phyloP scores from a whole-genome alignment of 2,329 filamentous ascomycete species.

The Colletotrichum eleusines region DNA sequence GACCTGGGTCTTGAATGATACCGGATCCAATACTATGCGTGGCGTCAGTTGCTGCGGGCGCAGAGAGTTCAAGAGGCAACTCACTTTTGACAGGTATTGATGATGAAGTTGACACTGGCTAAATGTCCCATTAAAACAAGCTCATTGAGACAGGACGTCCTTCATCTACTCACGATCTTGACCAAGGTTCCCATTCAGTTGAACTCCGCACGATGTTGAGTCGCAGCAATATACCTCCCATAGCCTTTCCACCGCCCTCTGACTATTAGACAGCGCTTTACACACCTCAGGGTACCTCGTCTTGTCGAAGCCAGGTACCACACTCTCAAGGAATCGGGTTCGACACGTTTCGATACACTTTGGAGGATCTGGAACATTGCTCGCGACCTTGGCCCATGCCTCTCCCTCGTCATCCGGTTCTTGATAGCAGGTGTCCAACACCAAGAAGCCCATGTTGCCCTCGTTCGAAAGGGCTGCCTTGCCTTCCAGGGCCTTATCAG shows the following conservation, averaged over 20 bases:
- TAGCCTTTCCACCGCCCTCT: constrained; percentile 49
- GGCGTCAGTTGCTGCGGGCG: constrained; percentile 18
- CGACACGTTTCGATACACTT: constrained; percentile 53
- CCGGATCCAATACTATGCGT: constrained; percentile 47
- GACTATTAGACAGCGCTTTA: constrained; percentile 47
- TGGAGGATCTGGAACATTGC: constrained; percentile 48
- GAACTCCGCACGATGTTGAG: constrained; percentile 62
- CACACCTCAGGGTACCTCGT: constrained; percentile 50
- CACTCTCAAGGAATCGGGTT: constrained; percentile 48
- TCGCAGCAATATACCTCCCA: constrained; percentile 66
- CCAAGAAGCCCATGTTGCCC: neutral
- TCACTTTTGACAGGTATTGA: constrained; percentile 65
- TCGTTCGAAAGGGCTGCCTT: neutral
- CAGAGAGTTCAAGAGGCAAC: constrained; percentile 38
- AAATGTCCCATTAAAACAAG: constrained; percentile 41
- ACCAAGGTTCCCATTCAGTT: constrained; percentile 47
- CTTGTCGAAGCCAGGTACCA: constrained; percentile 47
- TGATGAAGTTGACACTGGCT: constrained; percentile 66
- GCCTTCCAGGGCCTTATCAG: neutral
- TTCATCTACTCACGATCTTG: constrained; percentile 60
- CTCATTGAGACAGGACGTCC: constrained; percentile 19
- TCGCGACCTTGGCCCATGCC: constrained; percentile 49
- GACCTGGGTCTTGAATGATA: constrained; percentile 52
- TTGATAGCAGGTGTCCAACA: neutral
- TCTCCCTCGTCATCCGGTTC: constrained; percentile 11